Conservation (phyloP, 345 rosid genomes). For the Xanthoceras sorbifolium region DNA sequence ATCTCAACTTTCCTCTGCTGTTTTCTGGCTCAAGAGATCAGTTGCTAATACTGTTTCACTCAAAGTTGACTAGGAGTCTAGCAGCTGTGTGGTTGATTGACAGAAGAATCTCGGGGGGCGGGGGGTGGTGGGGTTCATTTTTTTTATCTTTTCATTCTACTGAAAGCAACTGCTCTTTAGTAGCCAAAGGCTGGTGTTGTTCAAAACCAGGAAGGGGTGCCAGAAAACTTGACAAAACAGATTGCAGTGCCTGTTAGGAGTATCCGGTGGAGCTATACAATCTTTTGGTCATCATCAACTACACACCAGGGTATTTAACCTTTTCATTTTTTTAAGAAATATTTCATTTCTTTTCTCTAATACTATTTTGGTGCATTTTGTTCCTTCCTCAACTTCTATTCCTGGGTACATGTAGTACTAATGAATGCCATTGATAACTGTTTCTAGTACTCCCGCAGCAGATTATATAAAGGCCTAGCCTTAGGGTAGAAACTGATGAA, state of each 20-base stretch:
- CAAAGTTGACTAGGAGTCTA: neutral
- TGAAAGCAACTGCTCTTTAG: too few relatives aligned
- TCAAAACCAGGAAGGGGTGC: too few relatives aligned
- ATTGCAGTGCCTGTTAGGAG: too few relatives aligned
- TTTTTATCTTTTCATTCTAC: too few relatives aligned
- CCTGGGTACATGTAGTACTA: constrained; percentile 7
- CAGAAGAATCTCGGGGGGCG: neutral
- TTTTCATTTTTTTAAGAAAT: neutral
- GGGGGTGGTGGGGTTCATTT: too few relatives aligned
- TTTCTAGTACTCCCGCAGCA: too few relatives aligned
- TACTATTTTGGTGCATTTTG: neutral
- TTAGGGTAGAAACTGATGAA: neutral
- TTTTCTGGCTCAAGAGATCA: too few relatives aligned
- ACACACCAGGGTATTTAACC: constrained; percentile 57
- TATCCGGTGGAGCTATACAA: constrained; percentile 75
- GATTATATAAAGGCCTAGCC: too few relatives aligned
- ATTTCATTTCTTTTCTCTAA: neutral
- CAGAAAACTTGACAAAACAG: too few relatives aligned
- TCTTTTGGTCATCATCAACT: constrained; percentile 85
- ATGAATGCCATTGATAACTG: neutral
- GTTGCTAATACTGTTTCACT: neutral
- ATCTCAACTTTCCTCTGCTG: too few relatives aligned
- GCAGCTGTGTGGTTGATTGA: neutral
- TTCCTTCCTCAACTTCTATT: constrained; percentile 7
- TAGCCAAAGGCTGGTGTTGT: too few relatives aligned